Evolutionary conservation across 306 rosid genomes (phyloP).

Genomic region (Castanea sativa): DNA sequence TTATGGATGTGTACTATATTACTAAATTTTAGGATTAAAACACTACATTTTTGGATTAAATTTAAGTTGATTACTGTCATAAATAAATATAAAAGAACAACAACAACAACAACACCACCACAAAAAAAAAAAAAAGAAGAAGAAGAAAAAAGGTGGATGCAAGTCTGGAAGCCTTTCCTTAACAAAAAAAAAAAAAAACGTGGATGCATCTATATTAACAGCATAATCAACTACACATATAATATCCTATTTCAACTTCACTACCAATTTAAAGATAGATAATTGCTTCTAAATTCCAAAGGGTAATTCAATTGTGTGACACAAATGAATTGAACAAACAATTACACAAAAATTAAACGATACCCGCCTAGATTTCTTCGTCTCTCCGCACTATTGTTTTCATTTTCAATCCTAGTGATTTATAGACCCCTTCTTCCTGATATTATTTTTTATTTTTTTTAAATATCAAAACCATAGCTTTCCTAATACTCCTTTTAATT

Average conservation of each 20-base stretch:
- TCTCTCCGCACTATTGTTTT: constrained; percentile 6
- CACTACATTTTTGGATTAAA: too few relatives aligned
- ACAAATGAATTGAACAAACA: constrained; percentile 13
- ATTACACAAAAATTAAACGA: constrained; percentile 24
- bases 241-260: neutral
- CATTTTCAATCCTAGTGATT: constrained; percentile 22
- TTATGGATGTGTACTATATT: too few relatives aligned
- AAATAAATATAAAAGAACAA: too few relatives aligned
- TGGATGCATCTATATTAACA: neutral
- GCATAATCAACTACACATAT: neutral
- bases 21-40: too few relatives aligned
- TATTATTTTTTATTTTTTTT: too few relatives aligned
- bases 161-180: too few relatives aligned
- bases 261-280: neutral
- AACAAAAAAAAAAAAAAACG: too few relatives aligned
- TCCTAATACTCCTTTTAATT: constrained; percentile 7
- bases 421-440: constrained; percentile 31
- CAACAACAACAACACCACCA: too few relatives aligned
- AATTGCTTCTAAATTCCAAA: neutral
- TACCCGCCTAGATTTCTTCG: constrained; percentile 37
- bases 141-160: too few relatives aligned
- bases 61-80: too few relatives aligned
- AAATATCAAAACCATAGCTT: neutral
- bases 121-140: too few relatives aligned
- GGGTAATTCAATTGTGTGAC: neutral